Evolutionary conservation across 2,329 filamentous ascomycete genomes (phyloP), one percentile per base, ranked within the genome.

Genomic region (Pseudopyrenochaeta lycopersici): DNA sequence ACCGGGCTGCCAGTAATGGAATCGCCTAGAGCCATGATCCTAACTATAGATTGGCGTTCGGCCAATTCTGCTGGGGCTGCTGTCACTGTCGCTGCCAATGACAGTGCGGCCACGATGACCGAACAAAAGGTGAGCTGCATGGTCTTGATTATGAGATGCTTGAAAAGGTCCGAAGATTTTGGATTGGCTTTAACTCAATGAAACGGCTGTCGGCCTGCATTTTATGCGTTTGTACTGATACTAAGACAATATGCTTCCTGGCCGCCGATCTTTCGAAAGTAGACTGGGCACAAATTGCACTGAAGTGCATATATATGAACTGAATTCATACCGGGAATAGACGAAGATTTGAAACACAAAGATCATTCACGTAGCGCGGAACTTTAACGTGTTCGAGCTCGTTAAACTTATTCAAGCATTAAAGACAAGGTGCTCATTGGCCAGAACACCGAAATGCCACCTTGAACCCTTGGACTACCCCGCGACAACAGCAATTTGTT

Each of bases 21-120:
- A 30, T 65, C 65, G n/a, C 65, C 63, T 30, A 68, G 59, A 7
- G 63, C 49, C 65, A 68, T 68, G n/a, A 68, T 62, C 33, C 46
- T 59, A 40, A 68, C 64, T 3, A 44, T 54, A 9, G 53, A 57
- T 32, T 54, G 57, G 12, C 58, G 58, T 20, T 46, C 41, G 27
- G 43, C 12, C 7, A 56, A n/a, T 18, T 45, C 49, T 11, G 39
- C 27, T 23, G 56, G 49, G 2, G 43, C 43, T 18, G 52, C 56
- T 21, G 39, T 17, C 20, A 44, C 39, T 9, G 12, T n/a, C 7
- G 31, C 41, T 42, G 33, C 10, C 33, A 52, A n/a, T 4, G 40
- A 35, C 15, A 49, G 12, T 29, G 41, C 17, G 14, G 50, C 50
- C 15, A 52, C 15, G 15, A n/a, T 18, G 15, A 29, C 44, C 9